phyloP scores from a whole-genome alignment of 2,329 filamentous ascomycete genomes.

The Botryotinia globosa region DNA sequence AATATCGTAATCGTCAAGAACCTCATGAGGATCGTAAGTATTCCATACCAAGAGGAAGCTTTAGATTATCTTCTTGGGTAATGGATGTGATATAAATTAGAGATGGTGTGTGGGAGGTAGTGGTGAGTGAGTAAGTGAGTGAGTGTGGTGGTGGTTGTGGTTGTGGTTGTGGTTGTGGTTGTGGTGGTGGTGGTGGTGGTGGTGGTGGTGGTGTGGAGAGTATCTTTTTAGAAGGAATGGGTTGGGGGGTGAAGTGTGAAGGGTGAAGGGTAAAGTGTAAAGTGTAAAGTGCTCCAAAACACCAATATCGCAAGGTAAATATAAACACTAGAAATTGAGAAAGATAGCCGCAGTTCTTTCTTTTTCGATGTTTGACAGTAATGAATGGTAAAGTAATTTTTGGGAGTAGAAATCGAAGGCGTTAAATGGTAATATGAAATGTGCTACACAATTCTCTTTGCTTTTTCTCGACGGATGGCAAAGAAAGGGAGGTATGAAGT shows the following conservation, averaged over 20 bases:
- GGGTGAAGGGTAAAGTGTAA: no score
- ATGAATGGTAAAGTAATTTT: background rate
- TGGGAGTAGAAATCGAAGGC: background rate
- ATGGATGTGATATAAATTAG: background rate
- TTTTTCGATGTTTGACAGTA: constrained; percentile 4
- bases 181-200: background rate
- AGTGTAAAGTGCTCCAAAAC: constrained; percentile 4
- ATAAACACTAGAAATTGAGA: constrained; percentile 12
- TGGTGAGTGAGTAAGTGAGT: background rate
- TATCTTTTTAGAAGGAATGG: constrained; percentile 12
- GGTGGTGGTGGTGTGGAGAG: background rate
- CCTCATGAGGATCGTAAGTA: constrained; percentile 34
- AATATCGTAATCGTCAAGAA: constrained; percentile 27
- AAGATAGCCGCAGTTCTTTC: constrained; percentile 6
- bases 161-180: no score
- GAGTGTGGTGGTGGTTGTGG: background rate
- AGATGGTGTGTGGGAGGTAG: background rate
- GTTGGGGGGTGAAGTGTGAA: background rate
- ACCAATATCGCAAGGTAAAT: background rate
- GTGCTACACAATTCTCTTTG: background rate
- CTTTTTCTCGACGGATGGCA: background rate
- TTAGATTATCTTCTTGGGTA: background rate
- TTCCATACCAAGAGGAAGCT: constrained; percentile 29
- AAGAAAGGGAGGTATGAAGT: background rate
- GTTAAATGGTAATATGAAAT: background rate